Evolutionary conservation across 805 yeast genomes (phyloP).

Genomic region (Candida caryicola): DNA sequence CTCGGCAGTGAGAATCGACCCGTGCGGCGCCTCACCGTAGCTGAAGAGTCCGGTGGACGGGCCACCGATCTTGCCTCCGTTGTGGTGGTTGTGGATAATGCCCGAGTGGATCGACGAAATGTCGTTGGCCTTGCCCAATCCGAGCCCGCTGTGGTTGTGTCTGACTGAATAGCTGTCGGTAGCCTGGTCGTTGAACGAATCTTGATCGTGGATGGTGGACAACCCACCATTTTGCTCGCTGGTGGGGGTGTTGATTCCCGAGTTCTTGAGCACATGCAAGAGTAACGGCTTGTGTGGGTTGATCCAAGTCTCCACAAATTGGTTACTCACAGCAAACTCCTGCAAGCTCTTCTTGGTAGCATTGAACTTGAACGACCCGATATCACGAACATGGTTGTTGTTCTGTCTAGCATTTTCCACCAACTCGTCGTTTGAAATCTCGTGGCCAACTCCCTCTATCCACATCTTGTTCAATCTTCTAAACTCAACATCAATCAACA

Average conservation of each 20-base stretch:
- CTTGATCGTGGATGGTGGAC: constrained; percentile 3
- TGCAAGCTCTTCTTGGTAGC: constrained; percentile 20
- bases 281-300: constrained; percentile 26
- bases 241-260: constrained; percentile 1
- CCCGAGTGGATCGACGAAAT: constrained; percentile 42
- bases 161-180: constrained; percentile 4
- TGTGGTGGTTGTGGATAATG: constrained; percentile 15
- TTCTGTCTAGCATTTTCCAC: constrained; percentile 1
- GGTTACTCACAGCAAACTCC: constrained; percentile 26
- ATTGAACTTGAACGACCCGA: constrained; percentile 9
- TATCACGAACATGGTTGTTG: constrained; percentile 7
- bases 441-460: constrained; percentile 23
- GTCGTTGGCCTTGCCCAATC: constrained; percentile 41
- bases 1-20: neutral
- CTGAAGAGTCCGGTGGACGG: constrained; percentile 2
- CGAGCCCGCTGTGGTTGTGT: constrained; percentile 18
- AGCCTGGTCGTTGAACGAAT: constrained; percentile 2
- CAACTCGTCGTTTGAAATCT: constrained; percentile 8
- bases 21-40: constrained; percentile 1
- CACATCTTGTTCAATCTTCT: constrained; percentile 26
- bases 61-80: constrained; percentile 2
- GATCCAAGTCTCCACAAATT: constrained; percentile 30
- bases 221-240: constrained; percentile 3
- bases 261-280: constrained; percentile 8
- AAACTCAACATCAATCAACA: constrained; percentile 23